phyloP scores from a whole-genome alignment of 805 yeast species.

The Sugiyamaella valdiviana region DNA sequence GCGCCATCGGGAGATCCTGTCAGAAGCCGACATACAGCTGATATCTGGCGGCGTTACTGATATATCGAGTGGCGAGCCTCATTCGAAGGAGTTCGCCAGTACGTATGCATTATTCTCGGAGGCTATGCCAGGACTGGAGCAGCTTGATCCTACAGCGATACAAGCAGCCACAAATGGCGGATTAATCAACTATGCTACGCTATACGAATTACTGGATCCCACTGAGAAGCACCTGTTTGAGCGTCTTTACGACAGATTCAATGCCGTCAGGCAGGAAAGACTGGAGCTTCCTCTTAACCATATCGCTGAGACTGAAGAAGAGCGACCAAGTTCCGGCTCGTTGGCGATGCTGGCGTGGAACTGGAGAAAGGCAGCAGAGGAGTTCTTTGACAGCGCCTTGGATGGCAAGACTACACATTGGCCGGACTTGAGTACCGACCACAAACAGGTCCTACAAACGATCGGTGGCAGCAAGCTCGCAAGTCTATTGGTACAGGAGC shows the following conservation, averaged over 20 bases:
- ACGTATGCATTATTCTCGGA: neutral
- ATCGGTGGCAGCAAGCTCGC: neutral
- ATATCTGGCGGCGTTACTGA: neutral
- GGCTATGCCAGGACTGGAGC: neutral
- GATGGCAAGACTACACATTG: neutral
- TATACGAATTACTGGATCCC: conserved; percentile 11
- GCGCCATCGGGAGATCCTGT: conserved; percentile 1
- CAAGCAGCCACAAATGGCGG: neutral
- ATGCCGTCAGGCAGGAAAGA: conserved; percentile 65
- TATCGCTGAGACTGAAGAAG: neutral
- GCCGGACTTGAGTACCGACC: neutral
- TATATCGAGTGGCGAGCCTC: too few species aligned
- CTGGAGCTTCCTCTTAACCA: conserved; percentile 37
- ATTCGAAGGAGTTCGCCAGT: neutral
- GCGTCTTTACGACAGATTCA: conserved; percentile 57
- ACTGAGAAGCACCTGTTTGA: conserved; percentile 41
- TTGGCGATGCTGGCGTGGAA: conserved; percentile 52
- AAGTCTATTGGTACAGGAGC: neutral
- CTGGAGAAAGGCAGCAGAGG: conserved; percentile 39
- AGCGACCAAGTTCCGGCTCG: neutral
- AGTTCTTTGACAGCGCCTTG: neutral
- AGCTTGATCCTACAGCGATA: neutral
- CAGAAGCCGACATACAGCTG: neutral
- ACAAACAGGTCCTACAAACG: neutral
- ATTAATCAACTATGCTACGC: conserved; percentile 6